phyloP scores from a whole-genome alignment of 495 filamentous ascomycete species.

The Cryomyces antarcticus region DNA sequence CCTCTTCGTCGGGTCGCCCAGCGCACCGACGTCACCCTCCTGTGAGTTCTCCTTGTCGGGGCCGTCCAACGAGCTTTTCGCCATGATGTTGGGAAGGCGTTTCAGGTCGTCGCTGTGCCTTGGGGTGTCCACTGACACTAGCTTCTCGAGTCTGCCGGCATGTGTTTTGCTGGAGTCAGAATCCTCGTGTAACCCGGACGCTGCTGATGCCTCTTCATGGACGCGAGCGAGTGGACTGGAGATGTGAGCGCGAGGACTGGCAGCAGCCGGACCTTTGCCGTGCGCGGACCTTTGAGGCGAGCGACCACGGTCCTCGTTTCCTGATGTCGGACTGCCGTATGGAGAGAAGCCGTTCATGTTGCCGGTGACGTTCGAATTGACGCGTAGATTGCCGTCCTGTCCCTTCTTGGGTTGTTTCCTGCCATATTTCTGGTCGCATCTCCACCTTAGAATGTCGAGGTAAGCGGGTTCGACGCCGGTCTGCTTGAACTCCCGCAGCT shows the following conservation, averaged over 20 bases:
- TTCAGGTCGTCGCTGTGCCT: conserved; percentile 7
- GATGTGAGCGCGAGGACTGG: conserved; percentile 14
- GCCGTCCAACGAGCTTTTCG: too few species aligned
- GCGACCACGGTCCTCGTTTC: conserved; percentile 17
- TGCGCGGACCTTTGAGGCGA: conserved; percentile 17
- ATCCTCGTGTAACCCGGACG: conserved; percentile 11
- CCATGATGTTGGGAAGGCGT: neutral
- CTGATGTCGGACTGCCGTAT: conserved; percentile 15
- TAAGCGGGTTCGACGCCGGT: conserved; percentile 82
- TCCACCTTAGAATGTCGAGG: conserved; percentile 83
- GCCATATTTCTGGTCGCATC: conserved; percentile 85
- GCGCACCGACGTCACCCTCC: too few species aligned
- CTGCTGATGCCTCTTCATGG: conserved; percentile 16
- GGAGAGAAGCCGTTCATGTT: conserved; percentile 11
- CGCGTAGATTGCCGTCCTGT: conserved; percentile 6
- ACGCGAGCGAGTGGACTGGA: conserved; percentile 22
- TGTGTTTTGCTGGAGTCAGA: conserved; percentile 2
- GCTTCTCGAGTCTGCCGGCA: conserved; percentile 10
- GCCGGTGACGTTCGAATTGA: conserved; percentile 17
- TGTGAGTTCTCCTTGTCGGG: too few species aligned
- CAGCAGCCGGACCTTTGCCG: conserved; percentile 1
- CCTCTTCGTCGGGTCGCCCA: too few species aligned
- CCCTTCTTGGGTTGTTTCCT: conserved; percentile 22
- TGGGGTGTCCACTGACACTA: conserved; percentile 18
- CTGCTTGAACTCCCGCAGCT: conserved; percentile 74